phyloP scores from a whole-genome alignment of 148 eudicot genomes.

The Silene uniflora region DNA sequence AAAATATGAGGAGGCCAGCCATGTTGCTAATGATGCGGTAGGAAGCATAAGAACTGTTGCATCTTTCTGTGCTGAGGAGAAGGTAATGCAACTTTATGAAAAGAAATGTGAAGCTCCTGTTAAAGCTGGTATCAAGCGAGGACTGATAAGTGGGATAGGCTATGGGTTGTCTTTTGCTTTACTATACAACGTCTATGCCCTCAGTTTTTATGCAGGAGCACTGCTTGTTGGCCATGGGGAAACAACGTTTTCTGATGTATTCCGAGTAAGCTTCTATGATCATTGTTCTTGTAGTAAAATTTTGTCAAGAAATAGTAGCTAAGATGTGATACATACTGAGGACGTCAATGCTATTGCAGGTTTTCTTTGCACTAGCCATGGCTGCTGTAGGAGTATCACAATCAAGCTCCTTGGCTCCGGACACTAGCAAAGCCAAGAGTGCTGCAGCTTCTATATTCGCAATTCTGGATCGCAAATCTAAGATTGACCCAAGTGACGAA shows the following conservation, averaged over 20 bases:
- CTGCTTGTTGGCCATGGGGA: constrained; percentile 50
- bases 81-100: constrained; percentile 48
- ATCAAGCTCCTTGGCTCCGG: constrained; percentile 47
- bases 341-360: constrained; percentile 32
- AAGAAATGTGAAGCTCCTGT: constrained; percentile 53
- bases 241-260: constrained; percentile 45
- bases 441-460: constrained; percentile 58
- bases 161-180: constrained; percentile 44
- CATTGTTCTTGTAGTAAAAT: background rate
- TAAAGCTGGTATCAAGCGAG: constrained; percentile 47
- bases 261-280: constrained; percentile 35
- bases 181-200: constrained; percentile 42
- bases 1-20: constrained; percentile 72
- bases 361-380: constrained; percentile 65
- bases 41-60: constrained; percentile 79
- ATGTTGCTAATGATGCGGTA: constrained; percentile 77
- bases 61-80: constrained; percentile 68
- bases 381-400: constrained; percentile 49
- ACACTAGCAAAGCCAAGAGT: constrained; percentile 52
- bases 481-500: constrained; percentile 61
- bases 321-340: background rate
- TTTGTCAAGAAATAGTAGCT: background rate
- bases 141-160: constrained; percentile 51
- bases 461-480: constrained; percentile 59
- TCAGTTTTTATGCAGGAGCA: constrained; percentile 58